A percentile compares a stretch with the other conserved stretches of the same genome.
phyloP scores from a whole-genome alignment of 2,329 filamentous ascomycete genomes.

The Colletotrichum echinochloae region DNA sequence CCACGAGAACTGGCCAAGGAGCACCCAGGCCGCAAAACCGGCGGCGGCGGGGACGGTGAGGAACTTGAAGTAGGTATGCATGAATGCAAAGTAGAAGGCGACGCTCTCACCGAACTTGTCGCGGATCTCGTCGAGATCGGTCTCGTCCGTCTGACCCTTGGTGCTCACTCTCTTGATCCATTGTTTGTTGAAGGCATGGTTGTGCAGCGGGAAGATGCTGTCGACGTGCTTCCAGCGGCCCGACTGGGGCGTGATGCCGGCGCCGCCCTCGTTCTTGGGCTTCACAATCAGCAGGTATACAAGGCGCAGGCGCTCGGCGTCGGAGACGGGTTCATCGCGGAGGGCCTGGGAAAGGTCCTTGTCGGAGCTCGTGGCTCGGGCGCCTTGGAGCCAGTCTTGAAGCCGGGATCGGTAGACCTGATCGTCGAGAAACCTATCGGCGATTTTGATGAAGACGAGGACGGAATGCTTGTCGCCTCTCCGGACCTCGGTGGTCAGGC shows the following conservation, averaged over 20 bases:
- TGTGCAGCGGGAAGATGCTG: slow-evolving; percentile 83
- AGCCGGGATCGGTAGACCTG: slow-evolving; percentile 90
- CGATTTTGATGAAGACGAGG: slow-evolving; percentile 85
- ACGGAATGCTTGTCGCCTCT: slow-evolving; percentile 80
- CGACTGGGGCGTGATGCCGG: slow-evolving; percentile 77
- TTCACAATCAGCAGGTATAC: slow-evolving; percentile 88
- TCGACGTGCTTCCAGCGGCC: slow-evolving; percentile 80
- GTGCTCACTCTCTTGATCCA: slow-evolving; percentile 82
- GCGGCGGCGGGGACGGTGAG: slow-evolving; percentile 84
- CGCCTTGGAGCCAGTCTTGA: slow-evolving; percentile 93
- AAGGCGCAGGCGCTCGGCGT: slow-evolving; percentile 88
- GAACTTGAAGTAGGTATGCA: slow-evolving; percentile 90
- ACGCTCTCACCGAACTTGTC: slow-evolving; percentile 85
- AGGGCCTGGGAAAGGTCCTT: slow-evolving; percentile 78
- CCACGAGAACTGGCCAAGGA: slow-evolving; percentile 87
- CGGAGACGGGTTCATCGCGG: slow-evolving; percentile 80
- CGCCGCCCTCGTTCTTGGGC: slow-evolving; percentile 79
- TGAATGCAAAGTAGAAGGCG: slow-evolving; percentile 95
- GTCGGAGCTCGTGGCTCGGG: slow-evolving; percentile 81
- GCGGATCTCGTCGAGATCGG: slow-evolving; percentile 79
- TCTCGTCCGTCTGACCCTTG: slow-evolving; percentile 74
- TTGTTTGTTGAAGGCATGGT: slow-evolving; percentile 78
- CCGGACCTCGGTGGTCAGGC: slow-evolving; percentile 90
- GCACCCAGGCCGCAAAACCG: slow-evolving; percentile 80
- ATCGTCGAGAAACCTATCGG: slow-evolving; percentile 77